Evolutionary conservation across 225 moss, liverwort and hornwort species (phyloP), one percentile per base, ranked within the genome.

Genomic region (Straminergon stramineum): DNA sequence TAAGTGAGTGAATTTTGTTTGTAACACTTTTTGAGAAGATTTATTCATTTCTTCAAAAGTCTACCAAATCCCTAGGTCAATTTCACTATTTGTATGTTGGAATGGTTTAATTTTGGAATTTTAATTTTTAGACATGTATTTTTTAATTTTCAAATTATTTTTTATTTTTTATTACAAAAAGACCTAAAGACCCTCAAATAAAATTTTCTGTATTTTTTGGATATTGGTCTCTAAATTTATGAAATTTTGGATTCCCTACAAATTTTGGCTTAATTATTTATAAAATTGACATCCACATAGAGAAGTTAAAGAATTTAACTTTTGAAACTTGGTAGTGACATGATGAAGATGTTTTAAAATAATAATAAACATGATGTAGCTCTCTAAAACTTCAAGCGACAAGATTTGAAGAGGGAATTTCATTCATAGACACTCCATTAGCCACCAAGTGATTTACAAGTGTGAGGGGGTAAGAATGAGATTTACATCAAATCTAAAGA

Each of bases 61-160:
- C 13, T 22, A 69, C 4, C 0, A 3, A 13, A n/a, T 7, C 13
- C 7, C 0, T 13, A 13, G 4, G 13, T 22, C 2, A 6, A 7
- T 69, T n/a, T n/a, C 4, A 4, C 13, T 7, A 39, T 7, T 13
- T 39, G 13, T 39, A 1, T 69, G 20, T 39, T 39, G 48, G 48
- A 48, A 48, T 48, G 48, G 48, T 48, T 48, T 48, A 48, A 48
- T 48, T 48, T 48, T 48, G 48, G 48, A 48, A 48, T 48, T 48
- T 48, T 48, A 48, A 48, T 48, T 48, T 48, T 48, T 48, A 2
- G 7, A 71, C 0, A 41, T 71, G 70, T 14, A 7, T 39, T 39
- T 69, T 34, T 66, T 66, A 18, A 34, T 18, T 35, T 35, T 66
- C 5, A 35, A 35, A 18, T 22, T n/a, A n/a, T 13, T 3, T 32